Conservation (phyloP, 192 early-diverging fungal species). For the Umbelopsis isabellina region DNA sequence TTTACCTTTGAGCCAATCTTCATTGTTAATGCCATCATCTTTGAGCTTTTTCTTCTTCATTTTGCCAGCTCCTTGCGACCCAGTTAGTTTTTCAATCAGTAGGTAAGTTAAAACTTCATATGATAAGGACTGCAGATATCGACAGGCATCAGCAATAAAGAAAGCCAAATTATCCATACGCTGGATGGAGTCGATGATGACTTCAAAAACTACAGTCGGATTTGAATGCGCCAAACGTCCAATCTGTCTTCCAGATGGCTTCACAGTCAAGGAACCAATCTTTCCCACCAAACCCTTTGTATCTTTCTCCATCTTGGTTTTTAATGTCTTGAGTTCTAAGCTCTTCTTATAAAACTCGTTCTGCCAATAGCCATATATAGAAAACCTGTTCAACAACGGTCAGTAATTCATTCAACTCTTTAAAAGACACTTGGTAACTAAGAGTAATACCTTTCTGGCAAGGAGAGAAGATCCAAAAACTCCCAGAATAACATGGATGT, state of each 20-base stretch:
- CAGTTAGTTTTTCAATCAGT: slow-evolving; percentile 69
- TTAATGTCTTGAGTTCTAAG: slow-evolving; percentile 55
- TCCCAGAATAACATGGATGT: slow-evolving; percentile 66
- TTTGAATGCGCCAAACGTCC: slow-evolving; percentile 77
- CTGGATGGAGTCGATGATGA: slow-evolving; percentile 69
- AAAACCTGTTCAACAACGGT: slow-evolving; percentile 11
- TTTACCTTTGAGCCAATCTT: slow-evolving; percentile 64
- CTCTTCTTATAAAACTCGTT: slow-evolving; percentile 56
- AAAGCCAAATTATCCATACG: slow-evolving; percentile 77
- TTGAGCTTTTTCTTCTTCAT: slow-evolving; percentile 58
- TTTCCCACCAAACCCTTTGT: slow-evolving; percentile 39
- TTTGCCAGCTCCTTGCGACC: slow-evolving; percentile 38
- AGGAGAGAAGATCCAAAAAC: slow-evolving; percentile 62
- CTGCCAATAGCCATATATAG: slow-evolving; percentile 82
- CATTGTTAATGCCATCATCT: slow-evolving; percentile 61
- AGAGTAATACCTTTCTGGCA: slow-evolving; percentile 57
- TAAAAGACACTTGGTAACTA: not conserved
- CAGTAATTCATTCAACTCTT: not conserved
- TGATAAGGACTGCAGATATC: slow-evolving; percentile 71
- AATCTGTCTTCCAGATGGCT: slow-evolving; percentile 70
- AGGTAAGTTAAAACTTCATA: slow-evolving; percentile 75
- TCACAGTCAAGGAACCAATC: slow-evolving; percentile 48
- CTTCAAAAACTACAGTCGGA: slow-evolving; percentile 70
- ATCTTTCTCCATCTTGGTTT: slow-evolving; percentile 54
- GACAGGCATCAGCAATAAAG: slow-evolving; percentile 74